Percentiles rank a stretch among this genome's conserved stretches.
phyloP scores from a whole-genome alignment of 768 basidiomycete species.

The Pulveroboletus sp. region DNA sequence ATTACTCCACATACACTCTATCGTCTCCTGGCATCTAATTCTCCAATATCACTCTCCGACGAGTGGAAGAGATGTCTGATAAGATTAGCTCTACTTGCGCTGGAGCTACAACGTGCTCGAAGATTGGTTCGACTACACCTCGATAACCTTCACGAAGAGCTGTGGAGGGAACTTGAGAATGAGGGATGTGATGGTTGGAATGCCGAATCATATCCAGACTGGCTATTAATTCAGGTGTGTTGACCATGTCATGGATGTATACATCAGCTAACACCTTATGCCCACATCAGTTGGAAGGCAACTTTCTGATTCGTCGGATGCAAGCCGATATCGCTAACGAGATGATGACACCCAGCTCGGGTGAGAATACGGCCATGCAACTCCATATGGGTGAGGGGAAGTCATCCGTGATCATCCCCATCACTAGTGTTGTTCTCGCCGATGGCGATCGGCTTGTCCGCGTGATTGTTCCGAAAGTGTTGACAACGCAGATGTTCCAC shows the following conservation, averaged over 20 bases:
- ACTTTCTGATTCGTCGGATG: constrained; percentile 40
- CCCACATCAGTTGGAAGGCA: constrained; percentile 37
- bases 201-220: constrained; percentile 30
- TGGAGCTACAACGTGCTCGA: constrained; percentile 36
- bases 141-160: constrained; percentile 26
- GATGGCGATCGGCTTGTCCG: constrained; percentile 42
- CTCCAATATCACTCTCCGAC: constrained; percentile 7
- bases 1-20: constrained; percentile 31
- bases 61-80: constrained; percentile 32
- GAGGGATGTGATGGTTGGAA: constrained; percentile 20
- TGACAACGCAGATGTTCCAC: constrained; percentile 46
- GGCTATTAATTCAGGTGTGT: constrained; percentile 42
- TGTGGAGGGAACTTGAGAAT: constrained; percentile 25
- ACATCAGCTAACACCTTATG: neutral
- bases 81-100: constrained; percentile 23
- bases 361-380: constrained; percentile 39
- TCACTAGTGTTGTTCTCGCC: constrained; percentile 37
- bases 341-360: constrained; percentile 41
- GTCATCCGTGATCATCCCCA: constrained; percentile 44
- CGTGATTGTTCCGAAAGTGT: constrained; percentile 45
- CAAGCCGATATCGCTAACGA: constrained; percentile 40
- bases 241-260: neutral
- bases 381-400: constrained; percentile 62
- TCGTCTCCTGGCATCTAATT: constrained; percentile 25
- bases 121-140: constrained; percentile 29